Conservation (phyloP, 768 basidiomycete genomes). For the Xerocomus spinulosus region DNA sequence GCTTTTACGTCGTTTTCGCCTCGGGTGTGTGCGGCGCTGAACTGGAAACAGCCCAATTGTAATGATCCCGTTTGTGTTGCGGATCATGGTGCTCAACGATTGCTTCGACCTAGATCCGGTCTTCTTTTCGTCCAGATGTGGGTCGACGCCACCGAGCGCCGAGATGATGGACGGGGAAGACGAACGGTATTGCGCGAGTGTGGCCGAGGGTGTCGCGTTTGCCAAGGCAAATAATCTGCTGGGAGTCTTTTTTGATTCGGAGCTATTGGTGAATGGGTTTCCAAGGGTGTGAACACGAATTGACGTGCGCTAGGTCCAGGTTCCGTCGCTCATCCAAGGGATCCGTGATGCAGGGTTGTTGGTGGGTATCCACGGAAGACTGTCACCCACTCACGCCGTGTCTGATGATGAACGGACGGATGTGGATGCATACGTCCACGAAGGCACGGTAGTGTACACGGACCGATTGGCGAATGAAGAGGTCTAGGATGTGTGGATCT, state of each 20-base stretch:
- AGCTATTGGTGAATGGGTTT: constrained; percentile 62
- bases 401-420: constrained; percentile 40
- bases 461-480: constrained; percentile 55
- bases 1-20: constrained; percentile 93
- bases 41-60: constrained; percentile 99
- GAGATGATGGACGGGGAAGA: constrained; percentile 26
- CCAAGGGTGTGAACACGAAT: too few relatives aligned
- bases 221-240: constrained; percentile 89
- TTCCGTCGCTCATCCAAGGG: constrained; percentile 84
- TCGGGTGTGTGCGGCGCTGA: constrained; percentile 82
- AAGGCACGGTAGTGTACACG: constrained; percentile 63
- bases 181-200: constrained; percentile 51
- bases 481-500: constrained; percentile 22
- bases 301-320: constrained; percentile 47
- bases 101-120: constrained; percentile 69
- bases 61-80: constrained; percentile 30
- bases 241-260: constrained; percentile 85
- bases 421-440: constrained; percentile 65
- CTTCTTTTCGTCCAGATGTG: constrained; percentile 89
- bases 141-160: constrained; percentile 35
- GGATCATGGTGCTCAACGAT: constrained; percentile 19
- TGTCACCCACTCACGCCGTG: constrained; percentile 37
- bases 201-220: constrained; percentile 90
- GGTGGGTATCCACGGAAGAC: constrained; percentile 74
- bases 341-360: constrained; percentile 87